These are phyloP conservation scores for Nannochloropsis oceanica DNA, from an alignment of 108 stramenopile species.

Conservation along the genomic window DNA sequence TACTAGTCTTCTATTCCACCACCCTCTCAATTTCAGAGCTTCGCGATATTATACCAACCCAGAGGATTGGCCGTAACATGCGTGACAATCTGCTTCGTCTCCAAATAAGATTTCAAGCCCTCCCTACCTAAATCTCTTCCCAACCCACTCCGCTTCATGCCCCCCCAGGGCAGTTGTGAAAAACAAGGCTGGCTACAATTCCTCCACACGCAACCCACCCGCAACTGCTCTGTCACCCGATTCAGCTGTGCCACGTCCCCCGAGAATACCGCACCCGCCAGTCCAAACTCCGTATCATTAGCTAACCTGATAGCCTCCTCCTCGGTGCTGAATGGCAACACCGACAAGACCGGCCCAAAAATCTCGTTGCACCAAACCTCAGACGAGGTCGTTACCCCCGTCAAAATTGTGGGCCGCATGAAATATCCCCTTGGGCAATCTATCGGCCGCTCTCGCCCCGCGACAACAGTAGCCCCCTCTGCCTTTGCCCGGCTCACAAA, in stretches of 20 bases:
- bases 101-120: conserved; percentile 80
- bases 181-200: conserved; percentile 27
- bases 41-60: neutral
- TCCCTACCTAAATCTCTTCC: conserved; percentile 78
- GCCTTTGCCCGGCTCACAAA: neutral
- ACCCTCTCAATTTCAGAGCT: neutral
- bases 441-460: neutral
- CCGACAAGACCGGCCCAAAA: conserved; percentile 40
- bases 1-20: neutral
- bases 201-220: conserved; percentile 53
- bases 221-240: conserved; percentile 32
- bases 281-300: conserved; percentile 37
- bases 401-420: conserved; percentile 69
- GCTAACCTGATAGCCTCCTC: conserved; percentile 41
- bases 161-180: conserved; percentile 76
- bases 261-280: conserved; percentile 42
- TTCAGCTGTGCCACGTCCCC: conserved; percentile 7
- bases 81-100: conserved; percentile 49
- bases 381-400: conserved; percentile 43
- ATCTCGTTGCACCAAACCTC: conserved; percentile 58
- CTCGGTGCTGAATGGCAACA: conserved; percentile 34
- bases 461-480: neutral
- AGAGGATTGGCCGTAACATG: neutral
- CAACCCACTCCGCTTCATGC: conserved; percentile 87
- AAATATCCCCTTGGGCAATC: conserved; percentile 23